Conservation (phyloP, 108 stramenopile species). For the Skeletonema costatum region DNA sequence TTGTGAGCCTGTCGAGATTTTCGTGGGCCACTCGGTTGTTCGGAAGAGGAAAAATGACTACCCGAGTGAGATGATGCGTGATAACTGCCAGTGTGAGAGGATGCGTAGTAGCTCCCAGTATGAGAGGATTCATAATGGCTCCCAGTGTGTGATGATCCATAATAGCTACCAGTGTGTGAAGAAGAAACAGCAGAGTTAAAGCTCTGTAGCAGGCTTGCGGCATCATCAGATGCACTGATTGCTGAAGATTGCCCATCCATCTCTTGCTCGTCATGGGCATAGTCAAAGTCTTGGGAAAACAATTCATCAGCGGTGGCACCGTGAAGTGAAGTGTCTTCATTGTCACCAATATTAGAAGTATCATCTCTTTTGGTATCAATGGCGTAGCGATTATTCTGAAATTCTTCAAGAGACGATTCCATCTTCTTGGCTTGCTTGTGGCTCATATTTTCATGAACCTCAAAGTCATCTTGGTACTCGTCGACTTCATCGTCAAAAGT, state of each 20-base stretch:
- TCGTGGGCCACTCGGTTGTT: background rate
- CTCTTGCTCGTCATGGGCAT: background rate
- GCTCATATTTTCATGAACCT: background rate
- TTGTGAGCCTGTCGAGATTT: background rate
- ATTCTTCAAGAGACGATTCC: conserved; percentile 1
- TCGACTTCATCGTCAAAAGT: conserved; percentile 5
- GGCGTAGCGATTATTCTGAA: conserved; percentile 3
- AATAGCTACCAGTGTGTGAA: background rate
- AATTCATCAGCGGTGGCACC: background rate
- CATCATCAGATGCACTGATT: background rate
- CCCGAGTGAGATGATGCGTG: background rate
- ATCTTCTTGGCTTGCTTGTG: background rate
- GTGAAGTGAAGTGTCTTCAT: background rate
- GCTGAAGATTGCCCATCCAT: background rate
- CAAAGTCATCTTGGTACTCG: background rate
- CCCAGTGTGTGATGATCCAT: background rate
- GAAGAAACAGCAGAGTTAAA: conserved; percentile 7
- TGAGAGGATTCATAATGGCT: background rate
- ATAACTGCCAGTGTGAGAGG: background rate
- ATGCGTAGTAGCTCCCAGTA: background rate
- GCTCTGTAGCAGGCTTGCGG: background rate
- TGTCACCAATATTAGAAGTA: background rate
- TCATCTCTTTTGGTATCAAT: conserved; percentile 1
- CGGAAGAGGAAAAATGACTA: background rate
- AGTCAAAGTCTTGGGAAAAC: background rate